Percentiles rank a stretch among this genome's conserved stretches.
Evolutionary conservation across 768 basidiomycete genomes (phyloP).

Genomic region (Galerina sulciceps): DNA sequence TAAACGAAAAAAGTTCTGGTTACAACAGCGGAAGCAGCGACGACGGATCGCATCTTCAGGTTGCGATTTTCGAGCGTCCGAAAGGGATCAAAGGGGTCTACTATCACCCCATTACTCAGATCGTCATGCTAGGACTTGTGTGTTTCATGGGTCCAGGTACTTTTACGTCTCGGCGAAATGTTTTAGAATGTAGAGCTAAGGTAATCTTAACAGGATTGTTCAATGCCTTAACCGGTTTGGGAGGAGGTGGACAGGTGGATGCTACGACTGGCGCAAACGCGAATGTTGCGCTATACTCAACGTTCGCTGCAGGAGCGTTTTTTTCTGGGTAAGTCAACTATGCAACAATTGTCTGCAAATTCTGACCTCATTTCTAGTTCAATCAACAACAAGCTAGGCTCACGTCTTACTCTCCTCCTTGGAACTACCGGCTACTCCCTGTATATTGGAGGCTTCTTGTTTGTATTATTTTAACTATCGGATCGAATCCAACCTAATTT

Average conservation of each 20-base stretch:
- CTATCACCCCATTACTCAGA: neutral
- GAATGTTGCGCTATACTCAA: conserved; percentile 67
- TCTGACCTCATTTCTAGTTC: conserved; percentile 45
- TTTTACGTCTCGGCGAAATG: neutral
- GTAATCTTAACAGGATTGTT: conserved; percentile 55
- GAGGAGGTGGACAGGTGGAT: conserved; percentile 78
- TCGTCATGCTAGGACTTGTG: conserved; percentile 51
- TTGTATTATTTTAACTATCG: conserved; percentile 25
- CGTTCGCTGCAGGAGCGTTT: conserved; percentile 48
- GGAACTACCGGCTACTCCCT: conserved; percentile 79
- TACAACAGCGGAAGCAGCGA: conserved; percentile 21
- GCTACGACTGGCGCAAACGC: conserved; percentile 69
- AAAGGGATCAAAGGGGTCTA: conserved; percentile 26
- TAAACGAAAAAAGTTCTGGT: conserved; percentile 2
- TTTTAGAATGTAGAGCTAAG: neutral
- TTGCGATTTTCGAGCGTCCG: conserved; percentile 45
- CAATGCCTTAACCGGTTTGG: conserved; percentile 80
- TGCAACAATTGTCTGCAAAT: neutral
- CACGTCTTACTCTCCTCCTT: conserved; percentile 70
- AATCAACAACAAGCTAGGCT: conserved; percentile 82
- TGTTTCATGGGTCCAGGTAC: conserved; percentile 66
- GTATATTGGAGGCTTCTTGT: conserved; percentile 78
- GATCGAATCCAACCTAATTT: neutral
- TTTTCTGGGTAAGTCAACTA: conserved; percentile 57
- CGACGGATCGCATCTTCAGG: conserved; percentile 12